phyloP scores from a whole-genome alignment of 331 rosid genomes.

The Cydonia oblonga region DNA sequence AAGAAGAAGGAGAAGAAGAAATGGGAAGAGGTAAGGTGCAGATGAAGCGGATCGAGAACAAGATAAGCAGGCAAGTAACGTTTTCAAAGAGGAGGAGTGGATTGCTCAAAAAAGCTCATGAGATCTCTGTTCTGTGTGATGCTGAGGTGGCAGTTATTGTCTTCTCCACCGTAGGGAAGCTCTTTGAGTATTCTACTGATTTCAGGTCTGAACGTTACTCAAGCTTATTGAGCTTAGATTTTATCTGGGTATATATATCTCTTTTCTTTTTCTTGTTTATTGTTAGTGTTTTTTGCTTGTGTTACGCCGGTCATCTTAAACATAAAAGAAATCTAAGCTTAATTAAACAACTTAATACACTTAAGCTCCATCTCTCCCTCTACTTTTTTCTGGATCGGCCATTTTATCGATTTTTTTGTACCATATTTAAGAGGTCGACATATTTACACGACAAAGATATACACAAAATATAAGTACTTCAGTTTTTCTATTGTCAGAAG shows the following conservation, averaged over 20 bases:
- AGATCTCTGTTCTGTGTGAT: slow-evolving; percentile 39
- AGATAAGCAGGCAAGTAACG: slow-evolving; percentile 77
- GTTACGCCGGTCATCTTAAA: background rate
- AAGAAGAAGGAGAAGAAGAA: background rate
- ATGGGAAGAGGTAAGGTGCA: slow-evolving; percentile 89
- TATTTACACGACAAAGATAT: background rate
- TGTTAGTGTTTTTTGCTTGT: background rate
- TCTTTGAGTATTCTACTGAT: slow-evolving; percentile 59
- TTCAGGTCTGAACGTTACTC: slow-evolving; percentile 32
- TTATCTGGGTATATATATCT: background rate
- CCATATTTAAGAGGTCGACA: background rate
- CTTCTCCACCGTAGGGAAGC: slow-evolving; percentile 81
- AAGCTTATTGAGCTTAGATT: background rate
- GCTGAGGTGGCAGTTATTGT: slow-evolving; percentile 59
- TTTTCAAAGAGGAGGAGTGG: slow-evolving; percentile 74
- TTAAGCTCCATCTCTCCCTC: background rate
- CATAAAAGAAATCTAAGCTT: background rate
- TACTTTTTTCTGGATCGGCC: background rate
- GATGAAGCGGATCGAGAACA: slow-evolving; percentile 89
- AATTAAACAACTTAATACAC: background rate
- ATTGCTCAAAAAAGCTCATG: slow-evolving; percentile 75
- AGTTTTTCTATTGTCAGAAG: background rate
- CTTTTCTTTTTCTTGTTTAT: background rate
- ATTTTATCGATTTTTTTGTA: background rate
- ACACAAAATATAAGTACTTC: background rate